Base-by-base conservation (phyloP, 1,284 basidiomycete genomes). In the Rhodotorula sp. region DNA sequence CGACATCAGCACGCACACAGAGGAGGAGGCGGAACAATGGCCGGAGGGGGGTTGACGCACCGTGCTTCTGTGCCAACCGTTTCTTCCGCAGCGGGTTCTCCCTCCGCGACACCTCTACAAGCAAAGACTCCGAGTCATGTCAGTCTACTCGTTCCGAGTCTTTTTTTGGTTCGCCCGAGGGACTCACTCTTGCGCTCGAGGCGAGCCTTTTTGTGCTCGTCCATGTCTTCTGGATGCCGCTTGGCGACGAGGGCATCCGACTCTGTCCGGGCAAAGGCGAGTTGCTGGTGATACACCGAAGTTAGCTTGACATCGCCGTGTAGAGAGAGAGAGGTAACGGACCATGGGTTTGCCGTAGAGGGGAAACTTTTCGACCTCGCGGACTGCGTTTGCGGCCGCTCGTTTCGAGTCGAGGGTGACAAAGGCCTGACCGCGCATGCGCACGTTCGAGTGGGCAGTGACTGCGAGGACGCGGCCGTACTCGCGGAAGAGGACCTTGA, bases 381-480 rank as follows among this genome's bases (percentile, higher is more conserved):
- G 91, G 86, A 91, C 85, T 8, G 96, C 96, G 81, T 90, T 91
- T 79, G 87, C 86, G 47, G 96, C 96, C 66, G 87, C 86, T 70
- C 95, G 90, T 64, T 88, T 85, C 63, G 89, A 88, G 72, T 86
- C 86, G 81, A 99, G 97, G 47, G 92, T 93, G 26, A 99, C 91
- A 80, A 99, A 99, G 8, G 96, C 96, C 83, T 99, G 96, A 18
- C 96, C 96, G 56, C 97, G 87, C 97, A 99, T 99, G 48, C 96
- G 88, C 72, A 97, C 83, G 83, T 97, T 98, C 67, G 85, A 83
- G 82, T 99, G 96, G 10, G 95, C 93, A 14, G 93, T 90, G 23
- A 99, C 91, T 78, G 94, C 93, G 46, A 96, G 82, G 10, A 99
- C 90, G 70, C 91, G 90, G 26, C 93, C 92, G 80, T 98, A 99